These are phyloP conservation scores for Metarhizium sp. DNA, from an alignment of 2,329 filamentous ascomycete species.

Conservation along the genomic window DNA sequence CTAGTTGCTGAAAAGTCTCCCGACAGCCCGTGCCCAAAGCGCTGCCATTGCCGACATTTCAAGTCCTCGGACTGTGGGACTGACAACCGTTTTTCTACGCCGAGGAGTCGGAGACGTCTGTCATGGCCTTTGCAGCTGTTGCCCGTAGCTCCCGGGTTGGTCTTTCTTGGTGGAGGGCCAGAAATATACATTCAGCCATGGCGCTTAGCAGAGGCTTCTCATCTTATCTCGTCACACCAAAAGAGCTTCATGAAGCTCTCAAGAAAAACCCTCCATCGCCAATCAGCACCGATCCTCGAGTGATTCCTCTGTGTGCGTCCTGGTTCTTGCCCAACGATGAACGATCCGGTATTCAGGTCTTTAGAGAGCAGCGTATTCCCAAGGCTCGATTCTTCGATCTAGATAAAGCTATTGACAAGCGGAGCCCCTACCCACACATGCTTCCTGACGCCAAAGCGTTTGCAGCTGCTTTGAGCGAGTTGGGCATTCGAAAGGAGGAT, in stretches of 20 bases:
- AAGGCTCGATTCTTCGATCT: conserved; percentile 93
- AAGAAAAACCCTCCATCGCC: conserved; percentile 71
- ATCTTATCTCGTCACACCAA: conserved; percentile 79
- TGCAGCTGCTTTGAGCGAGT: conserved; percentile 74
- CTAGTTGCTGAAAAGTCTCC: not conserved
- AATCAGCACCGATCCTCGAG: conserved; percentile 71
- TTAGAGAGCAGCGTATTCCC: conserved; percentile 75
- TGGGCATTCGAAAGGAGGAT: conserved; percentile 83
- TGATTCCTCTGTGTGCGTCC: conserved; percentile 81
- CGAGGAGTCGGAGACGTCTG: not conserved
- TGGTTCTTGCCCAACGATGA: conserved; percentile 96
- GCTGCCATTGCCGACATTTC: not conserved
- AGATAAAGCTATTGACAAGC: conserved; percentile 80
- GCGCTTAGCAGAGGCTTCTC: conserved; percentile 41
- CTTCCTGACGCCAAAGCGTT: conserved; percentile 75
- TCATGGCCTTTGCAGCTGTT: conserved; percentile 34
- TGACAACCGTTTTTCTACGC: not conserved
- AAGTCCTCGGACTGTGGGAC: not conserved
- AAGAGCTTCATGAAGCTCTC: conserved; percentile 71
- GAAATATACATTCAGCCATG: conserved; percentile 20
- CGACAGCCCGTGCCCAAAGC: not conserved
- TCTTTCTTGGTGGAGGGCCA: conserved; percentile 27
- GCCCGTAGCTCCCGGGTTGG: conserved; percentile 32
- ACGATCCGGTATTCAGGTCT: conserved; percentile 71
- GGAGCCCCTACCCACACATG: conserved; percentile 93